Evolutionary conservation across 208 protist species (phyloP).

Genomic region (Wallacemonas sp.): DNA sequence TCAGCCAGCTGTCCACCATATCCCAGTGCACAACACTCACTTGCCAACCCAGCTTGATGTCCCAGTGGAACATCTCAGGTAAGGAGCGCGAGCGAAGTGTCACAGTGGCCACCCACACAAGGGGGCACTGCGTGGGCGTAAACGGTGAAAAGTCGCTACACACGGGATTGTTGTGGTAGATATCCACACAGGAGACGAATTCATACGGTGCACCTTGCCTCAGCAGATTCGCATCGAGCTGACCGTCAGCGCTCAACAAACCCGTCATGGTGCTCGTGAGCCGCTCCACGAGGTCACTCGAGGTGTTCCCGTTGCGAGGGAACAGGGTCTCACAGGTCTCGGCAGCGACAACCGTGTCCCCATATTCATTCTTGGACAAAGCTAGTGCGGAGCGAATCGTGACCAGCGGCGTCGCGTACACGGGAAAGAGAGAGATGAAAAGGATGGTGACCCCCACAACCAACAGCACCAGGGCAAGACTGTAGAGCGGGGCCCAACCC

Average conservation of each 20-base stretch:
- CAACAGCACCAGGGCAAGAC: background rate
- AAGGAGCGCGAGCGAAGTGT: no score
- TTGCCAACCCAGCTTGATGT: no score
- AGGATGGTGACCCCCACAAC: background rate
- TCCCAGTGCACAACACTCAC: no score
- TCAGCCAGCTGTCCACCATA: no score
- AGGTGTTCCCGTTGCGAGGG: background rate
- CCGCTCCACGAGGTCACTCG: no score
- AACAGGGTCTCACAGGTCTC: background rate
- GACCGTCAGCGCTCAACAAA: no score
- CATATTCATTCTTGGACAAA: background rate
- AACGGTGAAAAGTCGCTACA: background rate
- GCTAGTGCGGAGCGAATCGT: background rate
- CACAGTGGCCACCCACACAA: no score
- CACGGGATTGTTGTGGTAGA: no score
- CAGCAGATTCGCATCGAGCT: background rate
- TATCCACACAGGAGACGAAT: slow-evolving; percentile 2
- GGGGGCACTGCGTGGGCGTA: background rate
- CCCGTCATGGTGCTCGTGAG: no score
- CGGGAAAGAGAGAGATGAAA: background rate
- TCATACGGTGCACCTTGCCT: background rate
- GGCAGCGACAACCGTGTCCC: background rate
- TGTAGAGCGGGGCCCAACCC: background rate
- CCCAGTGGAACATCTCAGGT: no score
- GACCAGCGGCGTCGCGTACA: background rate